Conservation (phyloP, 768 basidiomycete genomes). For the Termitomyces sp. region DNA sequence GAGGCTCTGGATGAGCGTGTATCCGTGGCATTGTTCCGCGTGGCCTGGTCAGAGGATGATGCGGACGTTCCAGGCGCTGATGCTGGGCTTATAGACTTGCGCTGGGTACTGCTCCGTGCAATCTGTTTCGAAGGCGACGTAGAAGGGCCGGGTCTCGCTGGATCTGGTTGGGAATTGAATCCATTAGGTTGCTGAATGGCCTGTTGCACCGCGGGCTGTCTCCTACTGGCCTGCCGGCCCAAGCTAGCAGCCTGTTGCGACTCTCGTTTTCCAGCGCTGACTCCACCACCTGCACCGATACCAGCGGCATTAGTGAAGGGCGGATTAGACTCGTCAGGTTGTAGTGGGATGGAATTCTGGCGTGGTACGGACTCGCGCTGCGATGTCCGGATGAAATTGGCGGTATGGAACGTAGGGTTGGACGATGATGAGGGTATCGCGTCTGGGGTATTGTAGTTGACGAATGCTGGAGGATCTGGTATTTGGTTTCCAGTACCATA, state of each 20-base stretch:
- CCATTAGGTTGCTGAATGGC: slow-evolving; percentile 24
- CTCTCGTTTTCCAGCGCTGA: slow-evolving; percentile 28
- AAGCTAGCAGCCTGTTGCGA: slow-evolving; percentile 23
- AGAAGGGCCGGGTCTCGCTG: slow-evolving; percentile 8
- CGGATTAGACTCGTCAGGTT: slow-evolving; percentile 34
- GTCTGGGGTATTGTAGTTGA: slow-evolving; percentile 72
- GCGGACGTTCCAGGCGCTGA: slow-evolving; percentile 19
- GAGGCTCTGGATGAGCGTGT: slow-evolving; percentile 19
- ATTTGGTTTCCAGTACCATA: slow-evolving; percentile 88
- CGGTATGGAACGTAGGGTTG: slow-evolving; percentile 49
- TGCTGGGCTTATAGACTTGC: slow-evolving; percentile 13
- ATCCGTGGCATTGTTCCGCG: slow-evolving; percentile 11
- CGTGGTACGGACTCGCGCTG: slow-evolving; percentile 32
- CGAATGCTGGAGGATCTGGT: slow-evolving; percentile 82
- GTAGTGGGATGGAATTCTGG: slow-evolving; percentile 22
- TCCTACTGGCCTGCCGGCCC: slow-evolving; percentile 26
- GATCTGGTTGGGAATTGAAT: neutral
- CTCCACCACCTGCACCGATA: slow-evolving; percentile 60
- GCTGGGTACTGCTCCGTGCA: slow-evolving; percentile 17
- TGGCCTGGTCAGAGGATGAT: slow-evolving; percentile 10
- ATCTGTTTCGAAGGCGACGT: slow-evolving; percentile 12
- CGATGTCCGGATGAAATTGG: slow-evolving; percentile 45
- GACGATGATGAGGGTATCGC: slow-evolving; percentile 56
- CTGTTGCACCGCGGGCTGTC: slow-evolving; percentile 11
- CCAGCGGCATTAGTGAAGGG: slow-evolving; percentile 53